phyloP scores from a whole-genome alignment of 306 rosid species.

The Quercus bicolor region DNA sequence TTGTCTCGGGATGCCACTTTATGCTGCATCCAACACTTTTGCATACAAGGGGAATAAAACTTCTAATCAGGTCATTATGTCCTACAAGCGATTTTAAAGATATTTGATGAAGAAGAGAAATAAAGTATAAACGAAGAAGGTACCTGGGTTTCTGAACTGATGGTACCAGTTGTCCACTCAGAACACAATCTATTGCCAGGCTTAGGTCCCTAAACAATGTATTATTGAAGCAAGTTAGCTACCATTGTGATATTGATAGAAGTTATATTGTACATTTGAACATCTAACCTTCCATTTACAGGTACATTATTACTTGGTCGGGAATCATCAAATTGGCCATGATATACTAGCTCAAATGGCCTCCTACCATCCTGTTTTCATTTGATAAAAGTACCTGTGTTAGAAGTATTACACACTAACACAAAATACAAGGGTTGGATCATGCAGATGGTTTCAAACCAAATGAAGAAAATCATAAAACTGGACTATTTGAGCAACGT shows the following conservation, averaged over 20 bases:
- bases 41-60: slow-evolving; percentile 15
- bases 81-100: neutral
- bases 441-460: neutral
- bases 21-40: slow-evolving; percentile 95
- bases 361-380: slow-evolving; percentile 84
- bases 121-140: neutral
- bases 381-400: slow-evolving; percentile 1
- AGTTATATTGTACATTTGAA: slow-evolving; percentile 4
- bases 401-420: neutral
- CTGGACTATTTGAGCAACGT: neutral
- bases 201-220: slow-evolving; percentile 64
- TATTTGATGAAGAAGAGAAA: slow-evolving; percentile 14
- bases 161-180: slow-evolving; percentile 72
- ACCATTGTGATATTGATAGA: slow-evolving; percentile 11
- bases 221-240: slow-evolving; percentile 16
- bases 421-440: neutral
- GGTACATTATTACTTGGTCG: slow-evolving; percentile 71
- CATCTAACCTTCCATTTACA: slow-evolving; percentile 83
- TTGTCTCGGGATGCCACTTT: slow-evolving; percentile 85
- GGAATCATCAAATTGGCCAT: slow-evolving; percentile 94
- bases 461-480: neutral
- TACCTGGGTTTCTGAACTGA: slow-evolving; percentile 72
- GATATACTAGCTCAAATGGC: slow-evolving; percentile 93
- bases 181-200: slow-evolving; percentile 77
- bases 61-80: slow-evolving; percentile 10